Percentiles rank a stretch among this genome's conserved stretches.
These are phyloP conservation scores for Syzygium grande DNA, from an alignment of 345 rosid genomes.

Conservation along the genomic window DNA sequence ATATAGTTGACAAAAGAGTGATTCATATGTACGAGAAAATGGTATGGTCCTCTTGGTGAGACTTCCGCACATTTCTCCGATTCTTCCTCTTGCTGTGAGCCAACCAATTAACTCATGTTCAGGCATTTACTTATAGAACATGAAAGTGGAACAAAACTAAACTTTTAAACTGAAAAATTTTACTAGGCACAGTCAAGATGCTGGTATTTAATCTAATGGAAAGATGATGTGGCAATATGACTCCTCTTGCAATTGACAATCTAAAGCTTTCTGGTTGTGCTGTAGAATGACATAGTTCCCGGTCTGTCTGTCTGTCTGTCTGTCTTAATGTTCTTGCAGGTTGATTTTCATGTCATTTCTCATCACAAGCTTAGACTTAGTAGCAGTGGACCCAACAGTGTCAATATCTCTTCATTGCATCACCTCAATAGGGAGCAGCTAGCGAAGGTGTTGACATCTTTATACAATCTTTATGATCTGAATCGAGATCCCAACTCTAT, in stretches of 20 bases:
- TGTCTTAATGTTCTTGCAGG: conserved; percentile 27
- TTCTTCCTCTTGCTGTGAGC: neutral
- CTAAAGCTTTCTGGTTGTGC: neutral
- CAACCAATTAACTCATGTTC: neutral
- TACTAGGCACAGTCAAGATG: neutral
- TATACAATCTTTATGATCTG: conserved; percentile 68
- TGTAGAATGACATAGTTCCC: neutral
- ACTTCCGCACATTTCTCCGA: neutral
- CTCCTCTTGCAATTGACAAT: neutral
- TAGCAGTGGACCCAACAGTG: conserved; percentile 22
- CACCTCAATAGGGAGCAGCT: conserved; percentile 94
- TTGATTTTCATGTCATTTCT: conserved; percentile 70
- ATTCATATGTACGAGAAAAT: conserved; percentile 73
- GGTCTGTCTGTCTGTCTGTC: neutral
- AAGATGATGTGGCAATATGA: neutral
- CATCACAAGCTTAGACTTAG: conserved; percentile 52
- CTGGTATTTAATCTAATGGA: neutral
- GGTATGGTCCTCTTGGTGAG: conserved; percentile 36
- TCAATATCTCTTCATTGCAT: conserved; percentile 46
- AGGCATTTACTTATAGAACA: neutral
- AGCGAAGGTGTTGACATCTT: conserved; percentile 55
- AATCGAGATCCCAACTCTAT: conserved; percentile 29
- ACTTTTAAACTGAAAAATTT: neutral
- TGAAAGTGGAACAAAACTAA: neutral
- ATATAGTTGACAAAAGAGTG: conserved; percentile 46